Base-by-base conservation (phyloP, 1,284 basidiomycete genomes). In the Apiotrichum sp. region DNA sequence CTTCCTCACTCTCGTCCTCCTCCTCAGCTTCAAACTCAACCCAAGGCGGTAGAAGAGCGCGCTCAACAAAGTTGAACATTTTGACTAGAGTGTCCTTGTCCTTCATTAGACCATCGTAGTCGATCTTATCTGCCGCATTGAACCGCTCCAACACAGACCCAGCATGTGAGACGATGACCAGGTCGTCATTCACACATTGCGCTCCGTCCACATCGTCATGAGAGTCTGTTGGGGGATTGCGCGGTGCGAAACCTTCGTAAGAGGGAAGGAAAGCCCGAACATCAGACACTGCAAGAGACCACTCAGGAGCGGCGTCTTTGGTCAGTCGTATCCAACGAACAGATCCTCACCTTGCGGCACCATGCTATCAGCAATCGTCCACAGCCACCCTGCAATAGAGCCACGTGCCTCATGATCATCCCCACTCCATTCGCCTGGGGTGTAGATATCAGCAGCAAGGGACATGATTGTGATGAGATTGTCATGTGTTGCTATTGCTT, bases 31-130 rank as follows among this genome's bases (percentile, higher is more conserved):
- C 36, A 35, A 39, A 31, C 5, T 55, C 47, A 4, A 50, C 48
- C 53, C 54, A 42, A 0, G 49, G 5, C 1, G 62, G 59, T 1
- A 57, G 9, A 2, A 34, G 32, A 6, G 58, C 59, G 1, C 53
- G 31, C 52, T 68, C 62, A 22, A 68, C 47, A 47, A 68, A 66
- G 31, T 62, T 62, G 13, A 63, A 8, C n/a, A 68, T 9, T 14
- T 38, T 29, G 8, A 44, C 48, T 6, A 61, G 31, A 4, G 41
- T 33, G 0, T 31, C 8, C n/a, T 39, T 13, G 46, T 56, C 36
- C 1, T 11, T 6, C 35, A 52, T 49, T 35, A 62, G 16, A 42
- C 39, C 42, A n/a, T 32, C 14, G 29, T 44, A 32, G 41, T 59
- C 55, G 40, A 65, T 13, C 43, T 52, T 47, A 48, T 57, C 52